Evolutionary conservation across 1,139 yeast genomes (phyloP).

Genomic region (Sugiyamaella novakii): DNA sequence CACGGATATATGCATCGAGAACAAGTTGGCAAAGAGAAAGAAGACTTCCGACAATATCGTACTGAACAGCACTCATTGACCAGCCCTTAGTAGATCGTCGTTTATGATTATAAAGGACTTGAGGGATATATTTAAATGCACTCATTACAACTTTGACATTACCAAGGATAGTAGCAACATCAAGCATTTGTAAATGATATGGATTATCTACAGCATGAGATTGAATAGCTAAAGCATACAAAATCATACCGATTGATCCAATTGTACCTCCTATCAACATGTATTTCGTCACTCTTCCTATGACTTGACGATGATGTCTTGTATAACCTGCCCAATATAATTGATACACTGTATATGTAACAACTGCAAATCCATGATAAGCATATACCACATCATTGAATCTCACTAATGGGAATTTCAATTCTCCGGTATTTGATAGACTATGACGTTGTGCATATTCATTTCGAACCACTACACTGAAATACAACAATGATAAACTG

Average conservation of each 20-base stretch:
- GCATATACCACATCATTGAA: conserved; percentile 50
- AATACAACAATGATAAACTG: conserved; percentile 46
- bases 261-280: conserved; percentile 28
- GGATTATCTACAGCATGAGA: conserved; percentile 27
- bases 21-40: conserved; percentile 54
- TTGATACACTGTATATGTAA: conserved; percentile 44
- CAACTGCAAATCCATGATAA: conserved; percentile 47
- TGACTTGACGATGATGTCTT: conserved; percentile 35
- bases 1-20: conserved; percentile 41
- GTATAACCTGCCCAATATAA: conserved; percentile 43
- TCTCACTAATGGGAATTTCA: conserved; percentile 47
- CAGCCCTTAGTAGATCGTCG: conserved; percentile 61
- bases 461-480: conserved; percentile 42
- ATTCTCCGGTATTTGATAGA: conserved; percentile 28
- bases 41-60: conserved; percentile 59
- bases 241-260: conserved; percentile 26
- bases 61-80: conserved; percentile 50
- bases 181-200: conserved; percentile 38
- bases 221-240: conserved; percentile 35
- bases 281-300: conserved; percentile 33
- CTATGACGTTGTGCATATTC: conserved; percentile 45
- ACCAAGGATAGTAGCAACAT: conserved; percentile 49
- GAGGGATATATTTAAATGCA: conserved; percentile 63
- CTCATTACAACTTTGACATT: conserved; percentile 58
- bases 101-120: conserved; percentile 54